Percentiles rank a stretch among this genome's conserved stretches.
phyloP scores from a whole-genome alignment of 192 early-diverging fungal species.

The Blastocladiella britannica region DNA sequence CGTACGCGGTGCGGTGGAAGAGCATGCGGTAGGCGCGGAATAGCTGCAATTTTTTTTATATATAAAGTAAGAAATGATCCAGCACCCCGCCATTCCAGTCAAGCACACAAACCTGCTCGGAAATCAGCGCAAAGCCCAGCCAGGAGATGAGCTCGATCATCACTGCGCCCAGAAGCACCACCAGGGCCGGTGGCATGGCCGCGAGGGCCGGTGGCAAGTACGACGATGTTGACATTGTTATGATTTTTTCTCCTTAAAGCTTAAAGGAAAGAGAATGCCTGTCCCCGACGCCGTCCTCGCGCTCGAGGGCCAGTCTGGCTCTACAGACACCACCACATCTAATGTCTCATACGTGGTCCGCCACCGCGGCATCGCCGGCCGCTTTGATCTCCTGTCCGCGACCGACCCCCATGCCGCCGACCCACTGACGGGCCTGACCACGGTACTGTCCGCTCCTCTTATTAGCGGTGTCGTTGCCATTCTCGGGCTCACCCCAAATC shows the following conservation, averaged over 20 bases:
- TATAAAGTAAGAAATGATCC: background rate
- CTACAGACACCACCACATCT: no score
- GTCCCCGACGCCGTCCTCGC: background rate
- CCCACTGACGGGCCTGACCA: background rate
- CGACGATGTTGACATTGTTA: no score
- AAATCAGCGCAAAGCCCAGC: background rate
- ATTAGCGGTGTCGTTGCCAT: background rate
- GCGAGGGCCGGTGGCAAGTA: no score
- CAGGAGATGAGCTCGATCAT: background rate
- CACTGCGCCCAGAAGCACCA: background rate
- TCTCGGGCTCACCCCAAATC: background rate
- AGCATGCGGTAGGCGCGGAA: background rate
- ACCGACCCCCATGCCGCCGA: background rate
- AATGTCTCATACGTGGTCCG: no score
- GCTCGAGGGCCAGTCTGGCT: background rate
- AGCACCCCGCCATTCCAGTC: no score
- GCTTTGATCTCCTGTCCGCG: background rate
- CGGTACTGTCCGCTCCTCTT: background rate
- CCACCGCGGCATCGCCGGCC: background rate
- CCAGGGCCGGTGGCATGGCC: background rate
- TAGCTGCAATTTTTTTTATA: background rate
- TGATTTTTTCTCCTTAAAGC: no score
- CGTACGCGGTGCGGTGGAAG: background rate
- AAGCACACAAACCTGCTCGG: conserved; percentile 1
- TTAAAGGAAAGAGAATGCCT: no score